Evolutionary conservation across 1,139 yeast species (phyloP).

Genomic region (Hansenula sp.): DNA sequence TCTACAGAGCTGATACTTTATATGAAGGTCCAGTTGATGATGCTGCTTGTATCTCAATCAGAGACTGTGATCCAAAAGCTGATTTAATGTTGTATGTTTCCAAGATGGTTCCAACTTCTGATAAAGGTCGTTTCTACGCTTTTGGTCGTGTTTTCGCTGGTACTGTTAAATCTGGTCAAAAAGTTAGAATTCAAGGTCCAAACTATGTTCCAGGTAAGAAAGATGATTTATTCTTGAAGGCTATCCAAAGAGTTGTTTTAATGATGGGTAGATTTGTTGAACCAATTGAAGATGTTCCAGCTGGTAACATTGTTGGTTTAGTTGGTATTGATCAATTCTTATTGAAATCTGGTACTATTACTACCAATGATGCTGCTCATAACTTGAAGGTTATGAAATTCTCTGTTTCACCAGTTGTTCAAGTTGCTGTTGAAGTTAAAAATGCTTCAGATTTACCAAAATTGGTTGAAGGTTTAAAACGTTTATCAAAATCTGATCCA

Average conservation of each 20-base stretch:
- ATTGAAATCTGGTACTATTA: slow-evolving; percentile 98
- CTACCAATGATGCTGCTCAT: slow-evolving; percentile 96
- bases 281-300: slow-evolving; percentile 99
- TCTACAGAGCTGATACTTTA: slow-evolving; percentile 98
- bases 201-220: slow-evolving; percentile 98
- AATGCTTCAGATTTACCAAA: slow-evolving; percentile 99
- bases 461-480: slow-evolving; percentile 99
- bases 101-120: slow-evolving; percentile 99
- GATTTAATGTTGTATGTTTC: slow-evolving; percentile 99
- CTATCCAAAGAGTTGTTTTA: slow-evolving; percentile 98
- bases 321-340: slow-evolving; percentile 99
- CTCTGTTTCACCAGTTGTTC: slow-evolving; percentile 99
- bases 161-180: slow-evolving; percentile 98
- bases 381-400: slow-evolving; percentile 99
- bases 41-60: slow-evolving; percentile 85
- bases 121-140: slow-evolving; percentile 99
- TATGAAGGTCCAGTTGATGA: slow-evolving; percentile 99
- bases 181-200: slow-evolving; percentile 99
- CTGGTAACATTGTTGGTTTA: slow-evolving; percentile 99
- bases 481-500: slow-evolving; percentile 99
- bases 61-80: slow-evolving; percentile 97
- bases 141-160: slow-evolving; percentile 99
- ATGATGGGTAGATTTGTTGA: slow-evolving; percentile 99
- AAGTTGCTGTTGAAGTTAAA: slow-evolving; percentile 99
- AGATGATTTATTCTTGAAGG: slow-evolving; percentile 95